A percentile compares a stretch with the other conserved stretches of the same genome.
These are phyloP conservation scores for Fusarium sp. DNA, from an alignment of 2,329 filamentous ascomycete species.

Conservation along the genomic window DNA sequence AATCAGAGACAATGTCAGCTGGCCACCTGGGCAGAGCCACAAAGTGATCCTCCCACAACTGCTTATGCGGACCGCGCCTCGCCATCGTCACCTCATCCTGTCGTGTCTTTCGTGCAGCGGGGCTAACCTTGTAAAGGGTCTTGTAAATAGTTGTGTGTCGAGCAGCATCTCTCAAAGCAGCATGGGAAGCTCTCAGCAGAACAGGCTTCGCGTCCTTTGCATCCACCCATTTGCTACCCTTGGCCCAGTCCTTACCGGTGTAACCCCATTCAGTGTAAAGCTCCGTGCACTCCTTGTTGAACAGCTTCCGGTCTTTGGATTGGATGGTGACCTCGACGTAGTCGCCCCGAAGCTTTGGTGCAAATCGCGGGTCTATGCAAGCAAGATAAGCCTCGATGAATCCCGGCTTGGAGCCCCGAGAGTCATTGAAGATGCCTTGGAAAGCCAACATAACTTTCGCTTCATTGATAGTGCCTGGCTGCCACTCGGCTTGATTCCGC, in stretches of 20 bases:
- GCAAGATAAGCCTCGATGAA: neutral
- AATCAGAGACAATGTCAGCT: accelerated
- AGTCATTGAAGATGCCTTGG: neutral
- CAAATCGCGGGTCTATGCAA: accelerated
- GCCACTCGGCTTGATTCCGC: neutral
- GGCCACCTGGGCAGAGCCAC: neutral
- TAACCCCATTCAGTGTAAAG: neutral
- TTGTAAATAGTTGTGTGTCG: accelerated
- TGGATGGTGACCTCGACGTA: neutral
- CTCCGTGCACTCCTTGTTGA: neutral
- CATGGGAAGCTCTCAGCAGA: accelerated
- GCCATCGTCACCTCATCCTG: neutral
- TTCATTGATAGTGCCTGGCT: neutral
- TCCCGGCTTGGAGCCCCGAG: neutral
- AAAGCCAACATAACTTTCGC: neutral
- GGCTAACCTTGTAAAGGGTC: accelerated
- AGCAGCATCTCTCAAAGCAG: accelerated
- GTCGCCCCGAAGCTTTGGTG: accelerated
- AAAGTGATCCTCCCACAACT: neutral
- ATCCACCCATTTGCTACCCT: neutral
- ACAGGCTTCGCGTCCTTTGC: accelerated
- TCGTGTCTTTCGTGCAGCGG: neutral
- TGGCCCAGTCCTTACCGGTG: neutral
- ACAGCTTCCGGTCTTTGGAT: neutral
- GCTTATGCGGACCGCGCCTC: neutral